Conservation (phyloP, 148 eudicot species). For the Cornus controversa region DNA sequence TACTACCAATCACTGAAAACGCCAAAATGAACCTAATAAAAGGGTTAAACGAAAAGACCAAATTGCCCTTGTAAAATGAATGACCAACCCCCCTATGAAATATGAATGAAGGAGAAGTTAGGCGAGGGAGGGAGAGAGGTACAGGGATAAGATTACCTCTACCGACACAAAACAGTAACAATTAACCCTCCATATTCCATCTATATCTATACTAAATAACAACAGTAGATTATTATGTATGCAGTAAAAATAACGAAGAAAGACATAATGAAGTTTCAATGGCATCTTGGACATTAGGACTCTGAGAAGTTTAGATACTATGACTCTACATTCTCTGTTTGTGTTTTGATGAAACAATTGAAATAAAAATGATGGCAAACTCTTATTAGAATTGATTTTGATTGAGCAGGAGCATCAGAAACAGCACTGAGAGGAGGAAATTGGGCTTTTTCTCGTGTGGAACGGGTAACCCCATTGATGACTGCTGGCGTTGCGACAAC, state of each 20-base stretch:
- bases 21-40: neutral
- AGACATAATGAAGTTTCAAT: too few relatives aligned
- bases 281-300: too few relatives aligned
- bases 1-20: too few relatives aligned
- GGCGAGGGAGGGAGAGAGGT: neutral
- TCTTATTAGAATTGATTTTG: neutral
- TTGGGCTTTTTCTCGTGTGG: slow-evolving; percentile 81
- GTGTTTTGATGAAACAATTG: neutral
- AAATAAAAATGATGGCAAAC: neutral
- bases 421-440: slow-evolving; percentile 80
- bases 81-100: neutral
- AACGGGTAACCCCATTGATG: slow-evolving; percentile 87
- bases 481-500: slow-evolving; percentile 91
- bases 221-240: neutral
- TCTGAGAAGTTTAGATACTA: neutral
- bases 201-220: neutral
- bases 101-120: too few relatives aligned
- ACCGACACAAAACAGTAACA: slow-evolving; percentile 7
- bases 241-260: neutral
- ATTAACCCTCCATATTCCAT: neutral
- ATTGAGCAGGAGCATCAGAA: slow-evolving; percentile 61
- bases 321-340: neutral
- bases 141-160: neutral
- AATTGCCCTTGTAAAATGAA: slow-evolving; percentile 11
- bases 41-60: neutral